Percentiles rank a stretch among this genome's conserved stretches.
Evolutionary conservation across 768 basidiomycete genomes (phyloP).

Genomic region (Suillus weaverae): DNA sequence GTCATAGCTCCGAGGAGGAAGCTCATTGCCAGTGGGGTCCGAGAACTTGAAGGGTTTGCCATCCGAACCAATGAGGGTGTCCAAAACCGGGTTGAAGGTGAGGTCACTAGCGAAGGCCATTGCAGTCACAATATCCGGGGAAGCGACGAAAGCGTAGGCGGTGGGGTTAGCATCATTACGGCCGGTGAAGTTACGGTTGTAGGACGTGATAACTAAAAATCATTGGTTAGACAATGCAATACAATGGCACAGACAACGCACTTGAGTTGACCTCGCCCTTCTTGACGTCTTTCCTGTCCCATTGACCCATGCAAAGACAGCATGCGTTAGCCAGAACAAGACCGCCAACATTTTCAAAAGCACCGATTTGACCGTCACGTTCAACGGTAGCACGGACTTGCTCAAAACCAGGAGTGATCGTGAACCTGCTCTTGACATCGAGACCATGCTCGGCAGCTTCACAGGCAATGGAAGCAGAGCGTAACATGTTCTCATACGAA

Average conservation of each 20-base stretch:
- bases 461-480: slow-evolving; percentile 90
- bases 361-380: slow-evolving; percentile 89
- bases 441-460: slow-evolving; percentile 90
- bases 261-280: slow-evolving; percentile 97
- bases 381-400: slow-evolving; percentile 97
- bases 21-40: slow-evolving; percentile 87
- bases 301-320: slow-evolving; percentile 99
- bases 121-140: slow-evolving; percentile 94
- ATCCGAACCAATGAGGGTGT: slow-evolving; percentile 82
- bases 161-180: slow-evolving; percentile 99
- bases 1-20: slow-evolving; percentile 95
- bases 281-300: slow-evolving; percentile 96
- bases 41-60: slow-evolving; percentile 98
- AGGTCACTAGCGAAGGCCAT: slow-evolving; percentile 93
- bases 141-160: slow-evolving; percentile 94
- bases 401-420: slow-evolving; percentile 97
- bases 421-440: slow-evolving; percentile 90
- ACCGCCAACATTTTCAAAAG: slow-evolving; percentile 87
- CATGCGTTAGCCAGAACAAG: slow-evolving; percentile 97
- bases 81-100: slow-evolving; percentile 95
- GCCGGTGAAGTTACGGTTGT: slow-evolving; percentile 99
- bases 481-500: slow-evolving; percentile 99
- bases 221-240: slow-evolving; percentile 4
- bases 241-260: slow-evolving; percentile 38
- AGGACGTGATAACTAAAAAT: slow-evolving; percentile 87